Conservation (phyloP, 2,329 filamentous ascomycete species). For the Aspergillus felis region DNA sequence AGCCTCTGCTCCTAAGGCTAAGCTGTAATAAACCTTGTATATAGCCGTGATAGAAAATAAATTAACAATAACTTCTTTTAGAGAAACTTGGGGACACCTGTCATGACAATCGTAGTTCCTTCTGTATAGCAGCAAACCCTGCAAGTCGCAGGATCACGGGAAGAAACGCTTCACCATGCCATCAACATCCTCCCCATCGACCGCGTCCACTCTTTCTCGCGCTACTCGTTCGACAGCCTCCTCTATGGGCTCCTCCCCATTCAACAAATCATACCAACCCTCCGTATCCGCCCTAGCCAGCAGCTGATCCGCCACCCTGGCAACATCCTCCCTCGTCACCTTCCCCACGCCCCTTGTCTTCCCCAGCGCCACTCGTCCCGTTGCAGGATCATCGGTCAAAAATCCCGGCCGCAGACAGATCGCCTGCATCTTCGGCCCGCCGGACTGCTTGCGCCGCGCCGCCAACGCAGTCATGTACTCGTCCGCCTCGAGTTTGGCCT, state of each 20-base stretch:
- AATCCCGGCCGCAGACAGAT: slow-evolving; percentile 51
- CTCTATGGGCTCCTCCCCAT: slow-evolving; percentile 46
- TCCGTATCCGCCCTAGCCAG: slow-evolving; percentile 46
- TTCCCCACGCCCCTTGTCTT: slow-evolving; percentile 44
- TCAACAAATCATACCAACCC: slow-evolving; percentile 53
- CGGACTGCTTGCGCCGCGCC: slow-evolving; percentile 27
- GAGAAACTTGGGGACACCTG: neutral
- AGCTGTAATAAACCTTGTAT: slow-evolving; percentile 28
- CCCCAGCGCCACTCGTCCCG: slow-evolving; percentile 47
- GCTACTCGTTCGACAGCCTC: slow-evolving; percentile 46
- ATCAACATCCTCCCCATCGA: slow-evolving; percentile 50
- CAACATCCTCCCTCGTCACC: slow-evolving; percentile 50
- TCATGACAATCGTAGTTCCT: neutral
- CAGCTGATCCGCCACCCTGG: slow-evolving; percentile 47
- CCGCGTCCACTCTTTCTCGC: slow-evolving; percentile 43
- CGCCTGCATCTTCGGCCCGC: slow-evolving; percentile 38
- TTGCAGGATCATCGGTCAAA: slow-evolving; percentile 46
- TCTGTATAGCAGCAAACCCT: neutral
- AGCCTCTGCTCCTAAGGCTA: slow-evolving; percentile 33
- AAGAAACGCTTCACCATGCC: slow-evolving; percentile 39
- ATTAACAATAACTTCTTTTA: too few relatives aligned
- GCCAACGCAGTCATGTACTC: slow-evolving; percentile 50
- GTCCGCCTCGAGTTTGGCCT: slow-evolving; percentile 54
- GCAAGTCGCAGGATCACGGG: slow-evolving; percentile 8
- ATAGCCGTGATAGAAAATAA: neutral